Percentiles rank a stretch among this genome's conserved stretches.
Conservation (phyloP, 352 stramenopile genomes). For the Phytophthora sansomeana region DNA sequence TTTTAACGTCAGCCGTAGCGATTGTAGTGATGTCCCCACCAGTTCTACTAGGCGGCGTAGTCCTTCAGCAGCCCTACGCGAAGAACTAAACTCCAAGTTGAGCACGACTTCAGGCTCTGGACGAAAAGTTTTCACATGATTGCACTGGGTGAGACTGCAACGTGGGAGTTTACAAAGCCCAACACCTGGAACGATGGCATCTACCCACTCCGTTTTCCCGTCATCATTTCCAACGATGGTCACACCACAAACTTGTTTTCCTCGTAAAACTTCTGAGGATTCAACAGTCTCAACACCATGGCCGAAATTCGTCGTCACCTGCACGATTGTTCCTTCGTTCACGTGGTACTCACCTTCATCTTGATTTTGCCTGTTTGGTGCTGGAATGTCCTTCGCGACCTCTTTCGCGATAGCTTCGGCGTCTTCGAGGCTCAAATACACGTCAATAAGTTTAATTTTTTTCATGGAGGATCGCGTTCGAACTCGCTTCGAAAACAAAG, state of each 20-base stretch:
- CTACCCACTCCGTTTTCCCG: neutral
- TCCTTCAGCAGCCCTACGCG: neutral
- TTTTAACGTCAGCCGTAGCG: neutral
- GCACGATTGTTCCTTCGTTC: neutral
- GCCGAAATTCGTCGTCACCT: no score
- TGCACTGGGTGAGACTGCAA: no score
- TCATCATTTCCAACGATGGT: neutral
- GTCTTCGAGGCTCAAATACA: neutral
- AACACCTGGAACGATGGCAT: no score
- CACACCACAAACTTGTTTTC: neutral
- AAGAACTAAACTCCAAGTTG: neutral
- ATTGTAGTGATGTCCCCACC: neutral
- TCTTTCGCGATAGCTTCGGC: neutral
- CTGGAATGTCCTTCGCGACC: neutral
- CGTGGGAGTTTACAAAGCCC: no score
- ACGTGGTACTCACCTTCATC: no score
- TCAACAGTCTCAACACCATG: neutral
- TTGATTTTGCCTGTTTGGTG: no score
- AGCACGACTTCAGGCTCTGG: no score
- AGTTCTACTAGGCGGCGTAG: neutral
- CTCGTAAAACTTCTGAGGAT: neutral
- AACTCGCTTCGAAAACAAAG: neutral
- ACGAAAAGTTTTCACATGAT: no score
- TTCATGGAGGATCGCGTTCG: neutral
- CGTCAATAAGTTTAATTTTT: neutral